Conservation (phyloP, 1,284 basidiomycete genomes). For the Cutaneotrichosporon cyanovorans region DNA sequence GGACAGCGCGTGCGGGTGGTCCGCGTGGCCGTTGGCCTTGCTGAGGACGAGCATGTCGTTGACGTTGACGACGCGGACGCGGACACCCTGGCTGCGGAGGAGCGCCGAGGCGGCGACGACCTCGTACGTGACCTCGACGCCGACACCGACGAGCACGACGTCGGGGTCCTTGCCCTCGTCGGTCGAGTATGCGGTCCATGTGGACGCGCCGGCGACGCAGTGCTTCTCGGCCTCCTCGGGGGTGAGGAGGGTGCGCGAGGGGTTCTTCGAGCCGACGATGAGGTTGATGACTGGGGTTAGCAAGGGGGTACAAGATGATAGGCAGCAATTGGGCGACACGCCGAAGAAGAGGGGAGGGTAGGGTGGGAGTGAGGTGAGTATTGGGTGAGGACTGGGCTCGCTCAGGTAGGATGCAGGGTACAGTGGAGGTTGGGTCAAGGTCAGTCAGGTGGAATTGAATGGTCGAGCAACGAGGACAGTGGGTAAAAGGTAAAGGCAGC, state of each 20-base stretch:
- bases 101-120: slow-evolving; percentile 60
- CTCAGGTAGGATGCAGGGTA: too few species aligned
- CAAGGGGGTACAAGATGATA: slow-evolving; percentile 10
- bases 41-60: slow-evolving; percentile 46
- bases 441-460: too few species aligned
- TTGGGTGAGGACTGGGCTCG: too few species aligned
- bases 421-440: too few species aligned
- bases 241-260: slow-evolving; percentile 38
- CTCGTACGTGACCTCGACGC: slow-evolving; percentile 49
- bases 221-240: slow-evolving; percentile 52
- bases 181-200: slow-evolving; percentile 49
- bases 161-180: slow-evolving; percentile 49
- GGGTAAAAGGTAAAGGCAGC: too few species aligned
- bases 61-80: slow-evolving; percentile 67
- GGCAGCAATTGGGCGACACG: slow-evolving; percentile 10
- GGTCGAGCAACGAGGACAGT: too few species aligned
- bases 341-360: too few species aligned
- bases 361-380: too few species aligned
- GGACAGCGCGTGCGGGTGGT: slow-evolving; percentile 56
- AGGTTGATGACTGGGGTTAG: slow-evolving; percentile 36
- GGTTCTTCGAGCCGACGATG: slow-evolving; percentile 79
- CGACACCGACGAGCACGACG: slow-evolving; percentile 49
- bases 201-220: slow-evolving; percentile 60
- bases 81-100: slow-evolving; percentile 60
- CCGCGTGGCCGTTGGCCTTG: slow-evolving; percentile 48